Evolutionary conservation across 176 grass and related monocot species (phyloP).

Genomic region (Thalia dealbata): DNA sequence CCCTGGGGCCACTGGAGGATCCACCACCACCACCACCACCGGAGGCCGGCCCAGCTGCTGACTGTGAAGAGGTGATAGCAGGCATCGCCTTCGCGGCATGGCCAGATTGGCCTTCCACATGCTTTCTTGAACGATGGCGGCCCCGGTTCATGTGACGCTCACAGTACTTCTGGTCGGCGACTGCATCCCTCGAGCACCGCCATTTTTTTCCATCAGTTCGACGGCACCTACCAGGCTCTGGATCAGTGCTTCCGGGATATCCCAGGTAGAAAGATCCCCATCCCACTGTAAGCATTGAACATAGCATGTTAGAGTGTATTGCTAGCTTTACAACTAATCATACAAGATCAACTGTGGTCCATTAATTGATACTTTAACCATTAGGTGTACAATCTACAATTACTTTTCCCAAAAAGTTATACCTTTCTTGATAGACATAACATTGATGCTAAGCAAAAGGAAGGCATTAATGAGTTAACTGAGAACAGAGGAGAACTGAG

Average conservation of each 20-base stretch:
- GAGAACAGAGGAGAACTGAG: too few relatives aligned
- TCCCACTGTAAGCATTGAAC: constrained; percentile 44
- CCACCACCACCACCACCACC: constrained; percentile 24
- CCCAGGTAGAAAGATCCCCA: constrained; percentile 84
- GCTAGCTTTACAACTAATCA: not conserved
- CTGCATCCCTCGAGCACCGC: constrained; percentile 96
- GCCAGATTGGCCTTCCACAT: constrained; percentile 96
- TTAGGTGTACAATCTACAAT: too few relatives aligned
- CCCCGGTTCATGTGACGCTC: constrained; percentile 98
- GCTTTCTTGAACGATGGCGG: constrained; percentile 99
- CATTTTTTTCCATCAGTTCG: constrained; percentile 99
- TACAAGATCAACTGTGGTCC: not conserved
- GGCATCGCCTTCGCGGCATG: constrained; percentile 74
- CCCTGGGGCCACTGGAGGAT: constrained; percentile 20
- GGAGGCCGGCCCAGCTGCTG: too few relatives aligned
- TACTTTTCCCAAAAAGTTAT: too few relatives aligned
- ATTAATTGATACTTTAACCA: too few relatives aligned
- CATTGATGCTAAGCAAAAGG: too few relatives aligned
- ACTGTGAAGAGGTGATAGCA: constrained; percentile 31
- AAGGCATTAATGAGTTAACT: too few relatives aligned
- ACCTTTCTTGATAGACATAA: too few relatives aligned
- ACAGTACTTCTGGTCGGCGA: constrained; percentile 97
- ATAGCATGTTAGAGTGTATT: constrained; percentile 20
- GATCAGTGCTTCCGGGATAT: constrained; percentile 70
- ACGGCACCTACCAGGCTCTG: constrained; percentile 87